Evolutionary conservation across 139 green algal species (phyloP).

Genomic region (Tetraselmis striata): DNA sequence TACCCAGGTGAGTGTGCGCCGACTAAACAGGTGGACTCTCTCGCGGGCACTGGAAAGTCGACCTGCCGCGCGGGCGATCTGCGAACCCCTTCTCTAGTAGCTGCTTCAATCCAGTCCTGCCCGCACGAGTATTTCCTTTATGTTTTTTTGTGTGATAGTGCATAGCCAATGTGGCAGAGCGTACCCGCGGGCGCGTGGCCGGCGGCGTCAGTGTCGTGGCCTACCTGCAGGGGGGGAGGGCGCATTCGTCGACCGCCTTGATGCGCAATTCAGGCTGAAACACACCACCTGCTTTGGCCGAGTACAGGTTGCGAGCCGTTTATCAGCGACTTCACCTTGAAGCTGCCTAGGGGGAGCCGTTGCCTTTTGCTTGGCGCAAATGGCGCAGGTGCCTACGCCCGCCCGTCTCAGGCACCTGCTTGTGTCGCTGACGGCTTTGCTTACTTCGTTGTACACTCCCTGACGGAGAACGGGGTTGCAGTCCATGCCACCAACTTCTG

Average conservation of each 20-base stretch:
- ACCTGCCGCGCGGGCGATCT: background rate
- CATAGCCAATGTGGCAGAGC: no score
- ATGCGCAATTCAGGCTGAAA: no score
- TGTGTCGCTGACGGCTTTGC: background rate
- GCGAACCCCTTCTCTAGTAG: background rate
- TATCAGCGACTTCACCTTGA: conserved; percentile 46
- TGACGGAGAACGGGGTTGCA: background rate
- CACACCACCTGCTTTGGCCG: no score
- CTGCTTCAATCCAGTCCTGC: no score
- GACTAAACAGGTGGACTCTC: background rate
- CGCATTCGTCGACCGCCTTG: no score
- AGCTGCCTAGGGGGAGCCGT: conserved; percentile 62
- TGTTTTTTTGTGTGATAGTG: no score
- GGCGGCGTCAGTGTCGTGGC: no score
- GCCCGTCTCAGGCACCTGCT: background rate
- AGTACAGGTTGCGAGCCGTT: conserved; percentile 29
- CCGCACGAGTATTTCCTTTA: no score
- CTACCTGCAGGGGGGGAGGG: no score
- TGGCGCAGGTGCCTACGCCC: conserved; percentile 62
- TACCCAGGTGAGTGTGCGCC: background rate
- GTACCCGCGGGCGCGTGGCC: no score
- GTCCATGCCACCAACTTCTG: background rate
- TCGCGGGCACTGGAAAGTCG: no score
- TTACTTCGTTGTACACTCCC: background rate
- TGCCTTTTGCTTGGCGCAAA: conserved; percentile 92